Evolutionary conservation across 306 rosid genomes (phyloP), one percentile per base, ranked within the genome.

Genomic region (Cicer chorassanicum): DNA sequence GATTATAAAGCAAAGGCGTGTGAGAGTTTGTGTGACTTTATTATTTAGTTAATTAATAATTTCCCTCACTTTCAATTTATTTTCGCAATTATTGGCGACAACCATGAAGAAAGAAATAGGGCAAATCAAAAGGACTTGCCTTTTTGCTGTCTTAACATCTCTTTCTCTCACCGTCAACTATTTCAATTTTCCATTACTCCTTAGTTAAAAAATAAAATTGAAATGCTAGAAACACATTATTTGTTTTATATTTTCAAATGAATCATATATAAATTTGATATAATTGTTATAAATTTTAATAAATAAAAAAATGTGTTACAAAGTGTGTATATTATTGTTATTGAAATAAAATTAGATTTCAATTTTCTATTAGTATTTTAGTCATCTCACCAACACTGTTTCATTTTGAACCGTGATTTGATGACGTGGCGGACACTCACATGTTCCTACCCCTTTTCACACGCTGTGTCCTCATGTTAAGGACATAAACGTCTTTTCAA

Each of bases 351-450:
- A 16, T 16, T 16, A 16, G 18, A 24, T 24, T 24, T 24, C 34
- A 29, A 29, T 29, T 29, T 29, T 4, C 36, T 29, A 29, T 29
- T 29, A 1, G 0, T 21, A 3, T 29, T 29, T 3, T 29, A 3
- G 5, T 29, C 45, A 56, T 15, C 10, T 64, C 80, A 34, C 66
- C 75, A 50, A 12, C 29, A 36, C 44, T 34, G 73, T 51, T 43
- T 43, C 38, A 39, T 40, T 54, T 77, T 79, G 74, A 73, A 74
- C 78, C 72, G 82, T 74, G 81, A 68, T 7, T 48, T 24, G 84
- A 64, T 70, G 60, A 86, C 88, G 86, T 84, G 89, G 83, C 80
- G 1, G 68, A 13, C 9, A 29, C 45, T 8, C 19, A 16, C 45
- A 38, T 0, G 5, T 49, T 29, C 40, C 1, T 8, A 10, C 9